Evolutionary conservation across 768 basidiomycete species (phyloP), one percentile per base, ranked within the genome.

Genomic region (Hypholoma fasciculare): DNA sequence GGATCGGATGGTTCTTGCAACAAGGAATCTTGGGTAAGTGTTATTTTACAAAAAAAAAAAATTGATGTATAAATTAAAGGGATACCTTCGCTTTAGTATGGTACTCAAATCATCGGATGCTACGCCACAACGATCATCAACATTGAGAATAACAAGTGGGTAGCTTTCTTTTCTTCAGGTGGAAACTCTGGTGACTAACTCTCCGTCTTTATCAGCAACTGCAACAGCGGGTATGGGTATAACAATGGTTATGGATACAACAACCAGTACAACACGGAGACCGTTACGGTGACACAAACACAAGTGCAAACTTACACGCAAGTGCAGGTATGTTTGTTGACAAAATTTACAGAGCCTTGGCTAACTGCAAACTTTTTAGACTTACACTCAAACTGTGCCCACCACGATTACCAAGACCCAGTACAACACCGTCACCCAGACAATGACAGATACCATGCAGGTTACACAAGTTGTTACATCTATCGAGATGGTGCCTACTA

Each of bases 61-160:
- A n/a, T 40, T n/a, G 23, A 20, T 42, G 37, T 20, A 42, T 46
- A 37, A 26, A 16, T 17, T 38, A 4, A 39, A 14, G 12, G 17
- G 14, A 39, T 13, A 38, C 54, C 47, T 34, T 34, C 9, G 13
- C 26, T 26, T 11, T 54, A 82, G 77, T 81, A 76, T 30, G 40
- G 56, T 65, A 74, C 65, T 19, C 69, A 74, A 50, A 66, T 73
- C 23, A 59, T 72, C 49, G 85, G 84, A 49, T 89, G 88, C 72
- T 88, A 89, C 64, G 84, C 80, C 49, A 83, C 82, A 19, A 83
- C 81, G 58, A 84, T 88, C 70, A 87, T 88, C 74, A 83, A 75
- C 61, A 59, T 66, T 56, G 63, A 63, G 63, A 73, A 34, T 34
- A 34, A 64, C 66, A 62, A 67, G 66, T 65, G 44, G 42, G 65